Base-by-base conservation (phyloP, 352 stramenopile genomes). In the Globisporangium polare region DNA sequence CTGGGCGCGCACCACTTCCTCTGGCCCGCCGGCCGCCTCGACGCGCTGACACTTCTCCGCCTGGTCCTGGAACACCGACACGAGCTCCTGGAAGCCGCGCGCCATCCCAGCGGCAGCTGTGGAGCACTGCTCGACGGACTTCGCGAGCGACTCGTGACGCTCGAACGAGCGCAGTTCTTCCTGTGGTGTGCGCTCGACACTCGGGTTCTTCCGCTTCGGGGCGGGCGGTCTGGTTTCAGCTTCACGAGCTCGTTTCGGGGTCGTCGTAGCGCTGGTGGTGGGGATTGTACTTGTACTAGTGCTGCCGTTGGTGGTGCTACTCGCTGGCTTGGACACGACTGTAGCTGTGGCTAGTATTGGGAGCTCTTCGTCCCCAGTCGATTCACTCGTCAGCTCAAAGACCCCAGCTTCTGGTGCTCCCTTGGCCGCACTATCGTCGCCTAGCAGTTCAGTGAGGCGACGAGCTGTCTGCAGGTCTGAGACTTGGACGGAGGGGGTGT, bases 91-190 rank as follows among this genome's bases (percentile, higher is more conserved):
- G 52, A 81, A 78, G 43, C 71, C 73, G 27, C 66, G 65, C 43
- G 71, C 68, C 73, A 78, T 78, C 26, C 65, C 68, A 1, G 76
- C 78, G 22, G 75, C 76, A 22, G 78, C 74, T 42, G 67, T 63
- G 3, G 75, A 75, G 24, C 78, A 79, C 45, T 86, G 74, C 66
- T 86, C 74, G 26, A 88, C 74, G 4, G 78, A 82, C 31, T 57
- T 73, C 18, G 64, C 53, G 33, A 88, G 61, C 29, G 69, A 53
- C 18, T 59, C 59, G 27, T 41, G 39, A n/a, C 35, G 35, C 22
- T 59, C 53, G 27, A 31, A 33, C 29, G 29, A 45, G 9, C 17
- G 53, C 27, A 20, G 15, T n/a, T 31, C 31, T 15, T 43, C 22
- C 39, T 26, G 51, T 24, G 10, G n/a, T 2, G 29, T 20, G 59